These are phyloP conservation scores for Fusarium multiceps DNA, from an alignment of 2,329 filamentous ascomycete genomes.

Conservation along the genomic window DNA sequence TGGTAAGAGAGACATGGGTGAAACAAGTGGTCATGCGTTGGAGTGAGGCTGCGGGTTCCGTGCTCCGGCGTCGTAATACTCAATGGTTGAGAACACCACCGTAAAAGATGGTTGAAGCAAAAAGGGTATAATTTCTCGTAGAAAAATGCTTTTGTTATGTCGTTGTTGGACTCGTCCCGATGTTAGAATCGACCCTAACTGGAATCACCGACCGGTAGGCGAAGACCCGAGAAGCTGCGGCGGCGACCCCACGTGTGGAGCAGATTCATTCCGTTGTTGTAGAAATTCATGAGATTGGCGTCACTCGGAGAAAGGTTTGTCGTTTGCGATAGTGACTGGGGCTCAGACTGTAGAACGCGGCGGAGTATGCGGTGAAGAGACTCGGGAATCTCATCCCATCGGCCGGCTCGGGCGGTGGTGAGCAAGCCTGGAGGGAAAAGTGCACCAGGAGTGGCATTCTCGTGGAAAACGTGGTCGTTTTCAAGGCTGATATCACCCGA, in stretches of 20 bases:
- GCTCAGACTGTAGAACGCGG: conserved; percentile 57
- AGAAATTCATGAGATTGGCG: background rate
- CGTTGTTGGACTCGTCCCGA: conserved; percentile 14
- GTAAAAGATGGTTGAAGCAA: conserved; percentile 9
- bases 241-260: conserved; percentile 6
- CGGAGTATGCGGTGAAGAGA: conserved; percentile 65
- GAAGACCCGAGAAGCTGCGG: conserved; percentile 51
- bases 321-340: conserved; percentile 29
- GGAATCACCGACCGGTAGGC: conserved; percentile 54
- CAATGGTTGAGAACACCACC: conserved; percentile 14
- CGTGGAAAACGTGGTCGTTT: conserved; percentile 54
- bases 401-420: conserved; percentile 64
- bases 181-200: conserved; percentile 22
- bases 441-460: conserved; percentile 47
- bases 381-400: conserved; percentile 69
- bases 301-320: background rate
- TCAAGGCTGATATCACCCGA: conserved; percentile 65
- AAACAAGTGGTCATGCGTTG: conserved; percentile 23
- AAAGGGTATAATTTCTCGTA: conserved; percentile 42
- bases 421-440: conserved; percentile 65
- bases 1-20: conserved; percentile 17
- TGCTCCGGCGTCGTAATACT: conserved; percentile 22
- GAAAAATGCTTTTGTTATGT: conserved; percentile 29
- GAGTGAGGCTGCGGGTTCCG: conserved; percentile 39
- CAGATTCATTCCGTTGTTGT: background rate